Base-by-base conservation (phyloP, 495 filamentous ascomycete genomes). In the Daldinia loculata region DNA sequence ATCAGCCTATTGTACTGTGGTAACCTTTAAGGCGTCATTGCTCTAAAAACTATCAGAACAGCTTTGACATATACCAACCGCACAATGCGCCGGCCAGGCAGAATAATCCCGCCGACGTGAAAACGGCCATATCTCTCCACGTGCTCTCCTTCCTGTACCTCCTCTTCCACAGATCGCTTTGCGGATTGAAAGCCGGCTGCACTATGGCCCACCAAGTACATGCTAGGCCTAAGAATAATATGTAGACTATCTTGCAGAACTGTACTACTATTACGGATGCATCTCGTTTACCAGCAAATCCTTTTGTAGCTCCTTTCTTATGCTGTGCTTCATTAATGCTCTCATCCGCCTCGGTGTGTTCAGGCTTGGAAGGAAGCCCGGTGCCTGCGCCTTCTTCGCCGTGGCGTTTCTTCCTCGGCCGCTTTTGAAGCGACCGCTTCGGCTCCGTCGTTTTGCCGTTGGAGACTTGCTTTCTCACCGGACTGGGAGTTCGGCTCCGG, bases 141-240 rank as follows among this genome's bases (percentile, higher is more conserved):
- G 75, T 80, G 32, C 66, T 74, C 41, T 71, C 43, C 12, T 74
- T 71, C 41, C 27, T 61, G 19, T 56, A 56, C 29, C 61, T 74
- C 45, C 79, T 69, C 36, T 17, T 74, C 75, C 75, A 72, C 19
- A 80, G 51, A 14, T 70, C 72, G 41, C 76, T 78, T 2, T 72
- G 50, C 32, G 67, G 50, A 32, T 80, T 66, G 56, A 79, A 80
- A 0, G 69, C 74, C n/a, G 72, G 72, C 36, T 63, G 66, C 2
- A 75, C 67, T 30, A 70, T 58, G 12, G 64, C 59, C 78, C 76
- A 81, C 58, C 63, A 71, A 0, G 73, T 66, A 4, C 63, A 64
- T 11, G 70, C 56, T 32, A 77, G 67, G 7, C 70, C 66, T 26
- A 72, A 38, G 15, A 69, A 30, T 15, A 76, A 26, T 30, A 71